Evolutionary conservation across 129 eudicot genomes (phyloP).

Genomic region (Pulicaria dysenterica): DNA sequence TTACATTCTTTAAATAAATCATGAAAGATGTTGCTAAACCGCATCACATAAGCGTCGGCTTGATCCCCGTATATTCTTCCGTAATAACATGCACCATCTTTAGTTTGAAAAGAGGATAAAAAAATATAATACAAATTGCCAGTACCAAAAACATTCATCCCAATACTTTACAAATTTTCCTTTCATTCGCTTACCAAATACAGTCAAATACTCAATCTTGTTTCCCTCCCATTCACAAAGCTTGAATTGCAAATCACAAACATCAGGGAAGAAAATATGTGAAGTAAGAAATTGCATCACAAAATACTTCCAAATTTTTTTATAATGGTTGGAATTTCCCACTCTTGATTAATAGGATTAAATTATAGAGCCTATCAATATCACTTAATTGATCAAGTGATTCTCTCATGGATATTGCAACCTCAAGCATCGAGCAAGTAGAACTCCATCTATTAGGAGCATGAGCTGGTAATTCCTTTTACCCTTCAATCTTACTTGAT

Average conservation of each 20-base stretch:
- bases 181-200: too few relatives aligned
- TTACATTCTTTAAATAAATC: too few relatives aligned
- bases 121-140: too few relatives aligned
- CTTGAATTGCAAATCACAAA: neutral
- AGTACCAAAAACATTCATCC: too few relatives aligned
- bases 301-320: neutral
- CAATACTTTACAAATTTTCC: too few relatives aligned
- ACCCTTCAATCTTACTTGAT: neutral
- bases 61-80: too few relatives aligned
- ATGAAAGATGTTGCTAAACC: too few relatives aligned
- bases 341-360: neutral
- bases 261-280: slow-evolving; percentile 1
- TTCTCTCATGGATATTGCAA: neutral
- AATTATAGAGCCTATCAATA: slow-evolving; percentile 1
- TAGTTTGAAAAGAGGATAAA: too few relatives aligned
- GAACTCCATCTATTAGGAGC: slow-evolving; percentile 17
- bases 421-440: slow-evolving; percentile 16
- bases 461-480: neutral
- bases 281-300: slow-evolving; percentile 2
- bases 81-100: too few relatives aligned
- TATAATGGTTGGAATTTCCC: neutral
- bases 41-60: too few relatives aligned
- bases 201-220: neutral
- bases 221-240: neutral
- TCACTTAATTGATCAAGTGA: neutral